phyloP scores from a whole-genome alignment of 1,284 basidiomycete species.

The Naganishia albida region DNA sequence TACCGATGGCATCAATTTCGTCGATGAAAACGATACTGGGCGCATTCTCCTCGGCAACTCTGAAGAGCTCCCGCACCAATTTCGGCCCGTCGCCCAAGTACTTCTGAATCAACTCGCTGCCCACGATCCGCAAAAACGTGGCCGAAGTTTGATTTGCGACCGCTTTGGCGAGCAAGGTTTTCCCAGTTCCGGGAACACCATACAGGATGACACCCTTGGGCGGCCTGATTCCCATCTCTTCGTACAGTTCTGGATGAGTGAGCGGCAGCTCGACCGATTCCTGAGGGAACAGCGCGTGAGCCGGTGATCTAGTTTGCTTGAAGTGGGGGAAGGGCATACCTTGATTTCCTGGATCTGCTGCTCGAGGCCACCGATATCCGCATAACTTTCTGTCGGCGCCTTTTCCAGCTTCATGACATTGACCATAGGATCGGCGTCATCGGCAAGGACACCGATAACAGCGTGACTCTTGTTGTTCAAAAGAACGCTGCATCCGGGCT shows the following conservation, averaged over 20 bases:
- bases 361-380: conserved; percentile 96
- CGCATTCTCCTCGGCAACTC: conserved; percentile 94
- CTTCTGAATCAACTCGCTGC: conserved; percentile 98
- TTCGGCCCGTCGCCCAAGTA: conserved; percentile 99
- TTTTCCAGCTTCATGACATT: conserved; percentile 99
- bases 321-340: conserved; percentile 55
- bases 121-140: conserved; percentile 96
- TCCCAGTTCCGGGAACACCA: conserved; percentile 97
- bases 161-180: conserved; percentile 96
- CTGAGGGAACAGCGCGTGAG: conserved; percentile 53
- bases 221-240: conserved; percentile 99
- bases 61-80: conserved; percentile 94
- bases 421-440: conserved; percentile 97
- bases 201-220: conserved; percentile 99
- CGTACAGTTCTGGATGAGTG: conserved; percentile 97
- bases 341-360: conserved; percentile 98
- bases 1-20: conserved; percentile 97
- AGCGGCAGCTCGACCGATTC: conserved; percentile 98
- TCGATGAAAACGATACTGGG: conserved; percentile 99
- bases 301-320: conserved; percentile 8
- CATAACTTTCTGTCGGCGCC: conserved; percentile 97
- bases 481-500: conserved; percentile 93
- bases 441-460: conserved; percentile 91
- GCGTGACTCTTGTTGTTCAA: conserved; percentile 96
- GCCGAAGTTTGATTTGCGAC: conserved; percentile 99